Conservation (phyloP, 306 rosid genomes). For the Rosa persica region DNA sequence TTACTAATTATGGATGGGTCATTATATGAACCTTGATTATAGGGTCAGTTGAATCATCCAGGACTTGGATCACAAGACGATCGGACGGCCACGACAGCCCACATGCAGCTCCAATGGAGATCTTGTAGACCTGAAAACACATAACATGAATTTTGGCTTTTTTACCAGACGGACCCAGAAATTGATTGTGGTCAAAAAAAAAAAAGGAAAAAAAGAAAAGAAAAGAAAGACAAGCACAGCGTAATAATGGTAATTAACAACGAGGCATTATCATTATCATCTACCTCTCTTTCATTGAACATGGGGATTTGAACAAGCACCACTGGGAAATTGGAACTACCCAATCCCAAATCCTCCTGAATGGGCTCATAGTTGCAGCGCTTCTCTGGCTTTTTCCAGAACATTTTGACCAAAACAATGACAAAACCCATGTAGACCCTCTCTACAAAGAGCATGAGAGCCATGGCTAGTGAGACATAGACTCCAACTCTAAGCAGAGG, state of each 20-base stretch:
- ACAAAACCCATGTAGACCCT: conserved; percentile 94
- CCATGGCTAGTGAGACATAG: conserved; percentile 71
- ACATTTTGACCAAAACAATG: conserved; percentile 77
- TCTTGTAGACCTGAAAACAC: conserved; percentile 71
- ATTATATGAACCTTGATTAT: conserved; percentile 53
- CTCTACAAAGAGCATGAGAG: conserved; percentile 87
- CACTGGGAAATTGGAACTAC: conserved; percentile 73
- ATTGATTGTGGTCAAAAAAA: not conserved
- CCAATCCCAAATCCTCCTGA: conserved; percentile 75
- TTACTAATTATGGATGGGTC: not conserved
- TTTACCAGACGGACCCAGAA: conserved; percentile 14
- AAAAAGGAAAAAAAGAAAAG: too few species aligned
- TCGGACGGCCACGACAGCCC: conserved; percentile 96
- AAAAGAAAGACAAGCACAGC: not conserved
- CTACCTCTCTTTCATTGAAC: conserved; percentile 94
- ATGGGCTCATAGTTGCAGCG: conserved; percentile 64
- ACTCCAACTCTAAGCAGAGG: conserved; percentile 66
- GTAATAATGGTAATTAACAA: not conserved
- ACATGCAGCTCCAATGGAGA: conserved; percentile 98
- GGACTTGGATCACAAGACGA: conserved; percentile 96
- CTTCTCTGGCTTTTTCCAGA: conserved; percentile 89
- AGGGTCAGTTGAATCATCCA: conserved; percentile 95
- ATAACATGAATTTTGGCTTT: conserved; percentile 16
- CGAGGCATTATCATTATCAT: not conserved
- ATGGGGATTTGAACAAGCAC: conserved; percentile 98